These are phyloP conservation scores for Annulohypoxylon stygium DNA, from an alignment of 495 filamentous ascomycete genomes.

Conservation along the genomic window DNA sequence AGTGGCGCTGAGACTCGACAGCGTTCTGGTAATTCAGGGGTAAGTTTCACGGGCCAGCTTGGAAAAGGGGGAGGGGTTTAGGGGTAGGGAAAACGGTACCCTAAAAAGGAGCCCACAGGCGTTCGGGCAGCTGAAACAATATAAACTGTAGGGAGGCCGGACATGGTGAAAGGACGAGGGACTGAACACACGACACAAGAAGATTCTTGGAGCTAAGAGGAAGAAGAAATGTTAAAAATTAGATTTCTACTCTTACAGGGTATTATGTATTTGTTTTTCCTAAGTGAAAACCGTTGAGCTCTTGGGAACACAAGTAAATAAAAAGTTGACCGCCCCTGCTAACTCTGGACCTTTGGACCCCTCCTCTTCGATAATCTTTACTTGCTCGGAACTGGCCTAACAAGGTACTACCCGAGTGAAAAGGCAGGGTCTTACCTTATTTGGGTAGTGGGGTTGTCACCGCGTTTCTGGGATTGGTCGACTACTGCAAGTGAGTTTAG, in stretches of 20 bases:
- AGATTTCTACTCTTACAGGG: not conserved
- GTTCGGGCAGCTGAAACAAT: conserved; percentile 94
- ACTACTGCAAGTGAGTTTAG: not conserved
- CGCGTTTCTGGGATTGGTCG: conserved; percentile 30
- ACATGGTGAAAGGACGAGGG: conserved; percentile 57
- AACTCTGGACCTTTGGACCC: not conserved
- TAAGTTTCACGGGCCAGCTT: conserved; percentile 38
- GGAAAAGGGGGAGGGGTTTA: conserved; percentile 3
- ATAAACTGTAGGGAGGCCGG: conserved; percentile 84
- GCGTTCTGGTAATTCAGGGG: conserved; percentile 64
- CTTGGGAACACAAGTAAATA: conserved; percentile 16
- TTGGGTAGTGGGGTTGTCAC: conserved; percentile 26
- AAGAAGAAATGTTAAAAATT: conserved; percentile 24
- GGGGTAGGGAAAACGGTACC: conserved; percentile 66
- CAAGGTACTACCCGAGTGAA: conserved; percentile 10
- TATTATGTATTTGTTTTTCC: conserved; percentile 11
- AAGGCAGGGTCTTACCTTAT: conserved; percentile 24
- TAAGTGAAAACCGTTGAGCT: conserved; percentile 27
- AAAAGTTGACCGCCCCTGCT: conserved; percentile 34
- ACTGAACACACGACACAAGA: conserved; percentile 13
- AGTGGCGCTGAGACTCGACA: conserved; percentile 85
- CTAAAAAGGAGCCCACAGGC: conserved; percentile 91
- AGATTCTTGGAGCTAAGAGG: conserved; percentile 11
- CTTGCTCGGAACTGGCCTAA: not conserved
- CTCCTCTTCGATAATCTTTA: conserved; percentile 36